Evolutionary conservation across 768 basidiomycete species (phyloP).

Genomic region (Coprinopsis sp.): DNA sequence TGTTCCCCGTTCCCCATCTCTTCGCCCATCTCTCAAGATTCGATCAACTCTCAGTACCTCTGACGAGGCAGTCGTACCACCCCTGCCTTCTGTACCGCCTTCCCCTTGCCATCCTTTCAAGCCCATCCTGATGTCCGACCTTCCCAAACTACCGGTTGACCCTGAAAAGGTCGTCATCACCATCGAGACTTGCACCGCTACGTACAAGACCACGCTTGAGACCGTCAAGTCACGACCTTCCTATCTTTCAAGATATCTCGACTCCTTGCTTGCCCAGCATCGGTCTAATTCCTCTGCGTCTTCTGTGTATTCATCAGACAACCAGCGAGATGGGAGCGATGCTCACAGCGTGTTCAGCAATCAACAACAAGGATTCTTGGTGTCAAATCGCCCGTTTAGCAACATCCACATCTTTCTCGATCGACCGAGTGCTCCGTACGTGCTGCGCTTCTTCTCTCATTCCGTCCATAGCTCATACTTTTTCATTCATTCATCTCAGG

Average conservation of each 20-base stretch:
- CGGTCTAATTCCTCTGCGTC: constrained; percentile 38
- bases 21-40: constrained; percentile 36
- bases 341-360: constrained; percentile 54
- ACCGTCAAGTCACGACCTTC: constrained; percentile 70
- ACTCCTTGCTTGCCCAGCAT: constrained; percentile 35
- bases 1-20: constrained; percentile 18
- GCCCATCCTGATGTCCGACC: constrained; percentile 59
- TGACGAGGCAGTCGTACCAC: constrained; percentile 43
- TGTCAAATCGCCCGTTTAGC: constrained; percentile 37
- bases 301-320: constrained; percentile 48
- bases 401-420: constrained; percentile 74
- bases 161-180: constrained; percentile 62
- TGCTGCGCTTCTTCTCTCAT: constrained; percentile 15
- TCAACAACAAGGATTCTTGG: too few species aligned
- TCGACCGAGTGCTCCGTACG: constrained; percentile 75
- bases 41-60: constrained; percentile 28
- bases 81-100: constrained; percentile 41
- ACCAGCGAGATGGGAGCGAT: constrained; percentile 14
- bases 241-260: constrained; percentile 55
- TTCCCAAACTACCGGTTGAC: constrained; percentile 46
- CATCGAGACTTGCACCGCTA: constrained; percentile 67
- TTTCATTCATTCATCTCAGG: constrained; percentile 30
- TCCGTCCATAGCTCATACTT: not conserved
- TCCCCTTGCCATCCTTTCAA: constrained; percentile 55
- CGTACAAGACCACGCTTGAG: constrained; percentile 59